Base-by-base conservation (phyloP, 371 early-diverging fungal species). In the Actinomucor elegans region DNA sequence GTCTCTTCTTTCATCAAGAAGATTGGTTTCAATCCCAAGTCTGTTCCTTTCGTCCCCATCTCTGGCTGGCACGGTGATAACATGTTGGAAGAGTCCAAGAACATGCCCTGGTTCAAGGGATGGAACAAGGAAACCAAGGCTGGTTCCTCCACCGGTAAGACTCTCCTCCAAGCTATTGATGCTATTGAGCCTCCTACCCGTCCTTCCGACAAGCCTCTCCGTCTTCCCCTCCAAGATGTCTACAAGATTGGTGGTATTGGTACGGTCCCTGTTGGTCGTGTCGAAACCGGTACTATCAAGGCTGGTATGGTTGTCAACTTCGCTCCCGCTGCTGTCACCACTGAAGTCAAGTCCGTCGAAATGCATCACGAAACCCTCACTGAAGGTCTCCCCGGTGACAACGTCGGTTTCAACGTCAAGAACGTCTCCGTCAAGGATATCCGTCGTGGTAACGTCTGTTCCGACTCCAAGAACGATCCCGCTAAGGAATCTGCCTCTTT, bases 201-300 rank as follows among this genome's bases (percentile, higher is more conserved):
- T 67, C 93, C 93, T 66, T 80, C 86, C 69, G 94, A 94, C 79
- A 92, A 91, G 85, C 94, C 97, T 69, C 92, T 97, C 72, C 96
- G 97, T 86, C 92, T 97, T 73, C 94, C 96, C 66, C 89, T 96
- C 59, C 91, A 92, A 78, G 96, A 93, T 81, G 94, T 97, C 64
- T 97, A 96, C 94, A 97, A 96, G 89, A 94, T 94, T 71, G 93
- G 94, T 77, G 94, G 95, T 90, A 91, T 97, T 71, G 96, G 94
- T 66, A 92, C 93, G 47, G 94, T 97, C 37, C 93, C 94, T 67
- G 95, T 94, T 75, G 97, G 97, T 75, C 93, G 95, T 91, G 94
- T 97, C 72, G 96, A 97, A 83, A 92, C 93, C 61, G 97, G 97
- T 88, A 70, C 86, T 76, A 91, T 95, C 84, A 89, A 91, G 84